phyloP scores from a whole-genome alignment of 2,329 filamentous ascomycete species.

The Aspergillus intermedius region DNA sequence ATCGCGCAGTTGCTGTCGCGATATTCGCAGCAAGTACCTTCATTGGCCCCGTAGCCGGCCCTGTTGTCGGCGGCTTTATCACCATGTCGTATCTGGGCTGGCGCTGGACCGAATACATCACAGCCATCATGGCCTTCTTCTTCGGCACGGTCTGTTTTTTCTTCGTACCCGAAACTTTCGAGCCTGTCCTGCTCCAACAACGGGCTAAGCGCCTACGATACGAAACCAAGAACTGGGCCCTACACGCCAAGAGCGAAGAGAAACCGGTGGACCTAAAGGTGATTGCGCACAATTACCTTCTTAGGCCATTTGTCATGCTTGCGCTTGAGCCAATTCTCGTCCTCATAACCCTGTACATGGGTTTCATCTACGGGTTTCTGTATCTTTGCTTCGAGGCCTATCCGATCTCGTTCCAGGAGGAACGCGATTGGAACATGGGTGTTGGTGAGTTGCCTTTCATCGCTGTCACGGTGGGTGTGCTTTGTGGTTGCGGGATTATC shows the following conservation, averaged over 20 bases:
- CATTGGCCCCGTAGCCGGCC: conserved; percentile 43
- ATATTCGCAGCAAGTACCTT: conserved; percentile 45
- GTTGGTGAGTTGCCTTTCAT: conserved; percentile 43
- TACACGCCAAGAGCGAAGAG: conserved; percentile 41
- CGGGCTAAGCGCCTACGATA: conserved; percentile 44
- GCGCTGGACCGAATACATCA: conserved; percentile 55
- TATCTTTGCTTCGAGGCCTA: conserved; percentile 30
- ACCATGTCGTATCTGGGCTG: conserved; percentile 47
- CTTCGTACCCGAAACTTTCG: conserved; percentile 47
- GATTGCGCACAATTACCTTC: conserved; percentile 35
- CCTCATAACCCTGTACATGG: conserved; percentile 37
- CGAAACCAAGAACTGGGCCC: conserved; percentile 43
- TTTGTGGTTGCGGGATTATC: conserved; percentile 23
- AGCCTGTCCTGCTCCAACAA: conserved; percentile 41
- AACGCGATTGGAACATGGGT: conserved; percentile 38
- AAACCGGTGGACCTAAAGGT: conserved; percentile 24
- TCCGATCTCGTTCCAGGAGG: conserved; percentile 33
- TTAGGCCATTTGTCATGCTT: conserved; percentile 38
- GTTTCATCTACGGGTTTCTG: conserved; percentile 28
- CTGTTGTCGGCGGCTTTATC: conserved; percentile 48
- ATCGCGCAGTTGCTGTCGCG: conserved; percentile 42
- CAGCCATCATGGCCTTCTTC: conserved; percentile 41
- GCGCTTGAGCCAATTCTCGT: conserved; percentile 42
- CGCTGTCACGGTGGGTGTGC: conserved; percentile 40
- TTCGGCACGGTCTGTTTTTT: conserved; percentile 41